Evolutionary conservation across 1,284 basidiomycete species (phyloP).

Genomic region (Cystobasidium slooffiae): DNA sequence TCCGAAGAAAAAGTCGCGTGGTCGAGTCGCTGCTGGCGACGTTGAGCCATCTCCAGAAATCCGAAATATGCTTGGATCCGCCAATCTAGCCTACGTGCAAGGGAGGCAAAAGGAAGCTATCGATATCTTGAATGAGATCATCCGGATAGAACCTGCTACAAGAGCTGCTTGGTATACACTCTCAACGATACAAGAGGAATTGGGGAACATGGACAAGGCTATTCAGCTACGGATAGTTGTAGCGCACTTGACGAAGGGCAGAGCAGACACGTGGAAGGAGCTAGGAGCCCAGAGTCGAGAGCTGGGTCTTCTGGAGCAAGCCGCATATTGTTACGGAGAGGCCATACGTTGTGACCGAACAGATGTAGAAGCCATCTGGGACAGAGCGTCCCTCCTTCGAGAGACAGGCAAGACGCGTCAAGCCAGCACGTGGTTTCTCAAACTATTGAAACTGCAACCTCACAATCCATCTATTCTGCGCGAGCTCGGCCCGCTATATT

Average conservation of each 20-base stretch:
- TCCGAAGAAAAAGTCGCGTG: constrained; percentile 13
- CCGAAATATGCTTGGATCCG: constrained; percentile 71
- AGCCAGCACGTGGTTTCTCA: constrained; percentile 75
- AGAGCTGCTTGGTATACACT: constrained; percentile 83
- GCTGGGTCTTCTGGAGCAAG: constrained; percentile 76
- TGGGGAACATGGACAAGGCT: constrained; percentile 70
- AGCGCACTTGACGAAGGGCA: constrained; percentile 70
- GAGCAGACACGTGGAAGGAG: constrained; percentile 84
- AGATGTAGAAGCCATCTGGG: constrained; percentile 87
- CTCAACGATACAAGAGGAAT: constrained; percentile 55
- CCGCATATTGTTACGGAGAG: constrained; percentile 88
- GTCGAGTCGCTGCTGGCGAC: constrained; percentile 14
- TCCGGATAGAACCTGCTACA: constrained; percentile 87
- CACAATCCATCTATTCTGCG: constrained; percentile 80
- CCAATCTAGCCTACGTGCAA: constrained; percentile 84
- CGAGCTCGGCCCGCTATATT: constrained; percentile 77
- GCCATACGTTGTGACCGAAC: constrained; percentile 75
- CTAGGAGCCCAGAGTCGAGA: constrained; percentile 73
- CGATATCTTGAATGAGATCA: constrained; percentile 83
- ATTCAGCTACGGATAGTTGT: constrained; percentile 86
- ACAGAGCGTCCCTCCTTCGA: constrained; percentile 80
- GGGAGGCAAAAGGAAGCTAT: constrained; percentile 72
- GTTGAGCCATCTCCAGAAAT: constrained; percentile 42
- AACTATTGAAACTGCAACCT: constrained; percentile 74
- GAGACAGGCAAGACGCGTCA: constrained; percentile 71